Percentiles rank a stretch among this genome's conserved stretches.
phyloP scores from a whole-genome alignment of 176 grass and related monocot genomes.

The Panicum miliaceum region DNA sequence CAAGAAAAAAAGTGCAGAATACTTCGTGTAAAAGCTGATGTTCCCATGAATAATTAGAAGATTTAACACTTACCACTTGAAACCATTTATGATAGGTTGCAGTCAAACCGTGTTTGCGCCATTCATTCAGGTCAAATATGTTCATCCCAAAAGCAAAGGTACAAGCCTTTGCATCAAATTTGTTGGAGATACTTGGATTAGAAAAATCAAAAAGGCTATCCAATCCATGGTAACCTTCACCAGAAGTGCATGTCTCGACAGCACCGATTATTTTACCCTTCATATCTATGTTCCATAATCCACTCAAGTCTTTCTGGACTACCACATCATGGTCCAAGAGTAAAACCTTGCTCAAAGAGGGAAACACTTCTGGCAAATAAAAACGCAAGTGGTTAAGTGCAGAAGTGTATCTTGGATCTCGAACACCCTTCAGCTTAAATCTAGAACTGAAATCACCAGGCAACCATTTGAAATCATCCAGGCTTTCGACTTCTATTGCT shows the following conservation, averaged over 20 bases:
- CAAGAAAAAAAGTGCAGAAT: background rate
- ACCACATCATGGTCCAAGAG: constrained; percentile 95
- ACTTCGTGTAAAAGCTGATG: background rate
- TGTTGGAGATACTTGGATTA: constrained; percentile 47
- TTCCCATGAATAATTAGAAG: background rate
- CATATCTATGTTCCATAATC: constrained; percentile 72
- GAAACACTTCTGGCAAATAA: constrained; percentile 91
- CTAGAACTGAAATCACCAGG: constrained; percentile 65
- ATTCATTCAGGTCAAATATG: constrained; percentile 78
- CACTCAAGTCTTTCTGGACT: constrained; percentile 66
- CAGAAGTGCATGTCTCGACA: constrained; percentile 57
- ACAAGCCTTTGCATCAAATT: constrained; percentile 73
- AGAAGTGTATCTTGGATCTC: constrained; percentile 74
- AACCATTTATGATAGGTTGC: constrained; percentile 67
- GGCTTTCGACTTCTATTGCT: constrained; percentile 56
- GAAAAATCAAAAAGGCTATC: constrained; percentile 76
- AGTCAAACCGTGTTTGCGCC: constrained; percentile 64
- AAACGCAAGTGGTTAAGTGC: constrained; percentile 83
- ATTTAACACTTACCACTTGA: constrained; percentile 57
- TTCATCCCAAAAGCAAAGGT: constrained; percentile 83
- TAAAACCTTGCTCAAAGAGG: constrained; percentile 73
- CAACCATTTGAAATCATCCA: constrained; percentile 66
- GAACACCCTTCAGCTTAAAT: constrained; percentile 58
- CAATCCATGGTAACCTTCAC: constrained; percentile 47
- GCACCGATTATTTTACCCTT: constrained; percentile 73